These are phyloP conservation scores for Fusarium sp. DNA, from an alignment of 2,329 filamentous ascomycete genomes.

Conservation along the genomic window DNA sequence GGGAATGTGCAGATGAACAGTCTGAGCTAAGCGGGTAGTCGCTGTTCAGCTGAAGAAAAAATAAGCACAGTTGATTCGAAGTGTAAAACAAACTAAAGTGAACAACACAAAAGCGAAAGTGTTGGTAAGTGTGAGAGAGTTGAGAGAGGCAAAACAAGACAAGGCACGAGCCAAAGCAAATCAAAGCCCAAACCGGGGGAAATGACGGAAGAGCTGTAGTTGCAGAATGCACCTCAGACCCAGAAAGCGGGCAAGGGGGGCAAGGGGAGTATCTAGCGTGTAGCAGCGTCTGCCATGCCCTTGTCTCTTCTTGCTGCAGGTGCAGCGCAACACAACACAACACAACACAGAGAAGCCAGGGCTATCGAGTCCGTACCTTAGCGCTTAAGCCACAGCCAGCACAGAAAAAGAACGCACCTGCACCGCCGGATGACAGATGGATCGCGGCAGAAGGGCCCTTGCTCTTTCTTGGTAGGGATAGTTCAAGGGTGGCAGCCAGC, in stretches of 20 bases:
- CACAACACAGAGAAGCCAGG: not conserved
- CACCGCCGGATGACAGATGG: not conserved
- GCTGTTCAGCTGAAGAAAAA: not conserved
- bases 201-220: conserved; percentile 35
- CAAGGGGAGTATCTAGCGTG: conserved; percentile 28
- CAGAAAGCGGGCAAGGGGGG: conserved; percentile 38
- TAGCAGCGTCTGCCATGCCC: conserved; percentile 28
- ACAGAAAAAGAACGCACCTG: not conserved
- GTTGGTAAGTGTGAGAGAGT: conserved; percentile 1
- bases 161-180: conserved; percentile 23
- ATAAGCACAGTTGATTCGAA: conserved; percentile 1
- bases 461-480: conserved; percentile 9
- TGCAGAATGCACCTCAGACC: conserved; percentile 25
- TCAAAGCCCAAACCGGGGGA: conserved; percentile 21
- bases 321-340: conserved; percentile 2
- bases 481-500: conserved; percentile 4
- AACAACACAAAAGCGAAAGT: conserved; percentile 10
- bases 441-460: conserved; percentile 24
- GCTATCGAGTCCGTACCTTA: conserved; percentile 16
- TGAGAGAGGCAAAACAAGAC: conserved; percentile 30
- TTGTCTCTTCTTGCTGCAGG: conserved; percentile 5
- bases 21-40: not conserved
- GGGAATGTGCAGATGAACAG: not conserved
- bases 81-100: conserved; percentile 1
- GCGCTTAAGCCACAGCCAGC: conserved; percentile 29